phyloP scores from a whole-genome alignment of 768 basidiomycete genomes.

The Galerina sulciceps region DNA sequence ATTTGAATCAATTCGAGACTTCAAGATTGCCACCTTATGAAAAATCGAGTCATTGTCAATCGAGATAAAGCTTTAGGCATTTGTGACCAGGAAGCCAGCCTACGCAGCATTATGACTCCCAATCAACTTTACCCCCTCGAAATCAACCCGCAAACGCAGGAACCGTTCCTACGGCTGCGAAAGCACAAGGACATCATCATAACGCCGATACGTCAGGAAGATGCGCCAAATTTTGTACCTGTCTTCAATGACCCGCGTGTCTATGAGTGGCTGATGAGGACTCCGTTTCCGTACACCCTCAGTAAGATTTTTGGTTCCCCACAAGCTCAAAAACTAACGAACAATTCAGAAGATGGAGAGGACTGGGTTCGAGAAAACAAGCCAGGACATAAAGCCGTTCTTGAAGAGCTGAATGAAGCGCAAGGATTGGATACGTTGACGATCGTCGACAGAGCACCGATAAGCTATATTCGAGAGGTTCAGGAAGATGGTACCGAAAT shows the following conservation, averaged over 20 bases:
- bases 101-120: slow-evolving; percentile 20
- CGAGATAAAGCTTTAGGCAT: no score
- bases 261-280: no score
- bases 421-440: slow-evolving; percentile 21
- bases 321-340: no score
- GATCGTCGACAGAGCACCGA: slow-evolving; percentile 40
- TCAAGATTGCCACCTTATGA: no score
- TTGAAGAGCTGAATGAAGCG: slow-evolving; percentile 31
- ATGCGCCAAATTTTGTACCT: slow-evolving; percentile 20
- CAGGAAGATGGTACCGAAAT: slow-evolving; percentile 54
- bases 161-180: slow-evolving; percentile 58
- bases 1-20: no score
- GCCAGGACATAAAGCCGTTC: slow-evolving; percentile 26
- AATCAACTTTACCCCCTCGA: slow-evolving; percentile 43
- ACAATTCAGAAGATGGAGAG: slow-evolving; percentile 25
- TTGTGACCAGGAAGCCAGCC: no score
- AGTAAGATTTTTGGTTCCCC: no score
- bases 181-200: slow-evolving; percentile 55
- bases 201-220: slow-evolving; percentile 53
- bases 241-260: no score
- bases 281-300: no score
- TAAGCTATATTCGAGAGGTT: slow-evolving; percentile 55
- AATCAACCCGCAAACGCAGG: slow-evolving; percentile 44
- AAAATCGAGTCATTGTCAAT: no score
- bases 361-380: slow-evolving; percentile 26